Conservation (phyloP, 2,329 filamentous ascomycete species). For the Triangularia setosa region DNA sequence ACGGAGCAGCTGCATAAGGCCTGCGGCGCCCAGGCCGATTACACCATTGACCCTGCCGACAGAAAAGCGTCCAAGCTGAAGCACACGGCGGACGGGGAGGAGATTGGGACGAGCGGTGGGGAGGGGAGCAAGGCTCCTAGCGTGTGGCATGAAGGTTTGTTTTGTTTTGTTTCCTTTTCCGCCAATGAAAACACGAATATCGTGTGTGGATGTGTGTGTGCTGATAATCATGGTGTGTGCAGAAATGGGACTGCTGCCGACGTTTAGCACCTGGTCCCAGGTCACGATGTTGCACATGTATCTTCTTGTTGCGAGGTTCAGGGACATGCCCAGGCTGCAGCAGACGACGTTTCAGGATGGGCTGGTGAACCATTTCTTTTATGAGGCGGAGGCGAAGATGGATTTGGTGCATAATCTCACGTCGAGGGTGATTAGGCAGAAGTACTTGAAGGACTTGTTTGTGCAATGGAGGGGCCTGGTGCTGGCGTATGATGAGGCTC, state of each 20-base stretch:
- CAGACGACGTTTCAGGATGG: constrained; percentile 81
- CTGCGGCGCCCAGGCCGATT: constrained; percentile 69
- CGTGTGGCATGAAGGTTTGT: constrained; percentile 78
- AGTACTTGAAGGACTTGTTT: constrained; percentile 82
- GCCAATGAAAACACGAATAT: background rate
- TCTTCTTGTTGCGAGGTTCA: constrained; percentile 76
- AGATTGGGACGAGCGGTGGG: constrained; percentile 63
- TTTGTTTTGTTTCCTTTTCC: background rate
- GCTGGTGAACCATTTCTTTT: constrained; percentile 92
- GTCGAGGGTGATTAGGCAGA: constrained; percentile 56
- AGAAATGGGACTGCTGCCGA: constrained; percentile 78
- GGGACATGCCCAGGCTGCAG: constrained; percentile 67
- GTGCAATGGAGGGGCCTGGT: constrained; percentile 87
- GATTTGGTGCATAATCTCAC: constrained; percentile 70
- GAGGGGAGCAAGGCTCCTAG: constrained; percentile 34
- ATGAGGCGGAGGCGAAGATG: constrained; percentile 80
- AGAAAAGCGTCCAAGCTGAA: constrained; percentile 64
- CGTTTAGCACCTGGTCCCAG: constrained; percentile 94
- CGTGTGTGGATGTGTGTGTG: background rate
- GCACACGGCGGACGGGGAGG: constrained; percentile 73
- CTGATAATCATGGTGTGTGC: constrained; percentile 8
- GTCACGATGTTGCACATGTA: constrained; percentile 97
- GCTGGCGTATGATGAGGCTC: constrained; percentile 78
- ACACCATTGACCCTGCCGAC: constrained; percentile 66
- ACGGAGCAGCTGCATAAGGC: constrained; percentile 76